phyloP scores from a whole-genome alignment of 768 basidiomycete species.

The Porphyrellus cyaneotinctus region DNA sequence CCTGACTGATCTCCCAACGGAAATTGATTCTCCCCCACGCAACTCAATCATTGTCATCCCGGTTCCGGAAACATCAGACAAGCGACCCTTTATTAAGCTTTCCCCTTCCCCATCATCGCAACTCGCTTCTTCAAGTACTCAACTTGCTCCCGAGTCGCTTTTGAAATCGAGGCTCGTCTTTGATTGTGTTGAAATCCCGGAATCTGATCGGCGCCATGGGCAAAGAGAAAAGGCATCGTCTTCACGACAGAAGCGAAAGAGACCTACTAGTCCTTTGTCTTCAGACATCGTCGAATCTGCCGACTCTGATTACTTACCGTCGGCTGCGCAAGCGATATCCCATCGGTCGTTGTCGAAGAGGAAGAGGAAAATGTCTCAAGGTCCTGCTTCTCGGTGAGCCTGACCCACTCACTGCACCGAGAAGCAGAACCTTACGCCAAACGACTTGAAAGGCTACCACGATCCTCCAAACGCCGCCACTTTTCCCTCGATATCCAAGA shows the following conservation, averaged over 20 bases:
- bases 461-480: neutral
- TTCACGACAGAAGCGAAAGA: slow-evolving; percentile 15
- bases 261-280: neutral
- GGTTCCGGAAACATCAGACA: neutral
- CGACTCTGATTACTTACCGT: neutral
- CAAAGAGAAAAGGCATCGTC: neutral
- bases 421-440: slow-evolving; percentile 28
- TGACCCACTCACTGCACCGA: slow-evolving; percentile 25
- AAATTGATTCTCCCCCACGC: slow-evolving; percentile 14
- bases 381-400: slow-evolving; percentile 32
- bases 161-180: slow-evolving; percentile 18
- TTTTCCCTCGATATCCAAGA: neutral
- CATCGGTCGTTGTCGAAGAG: slow-evolving; percentile 5
- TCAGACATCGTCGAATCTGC: neutral
- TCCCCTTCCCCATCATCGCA: neutral
- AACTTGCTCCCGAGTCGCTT: neutral
- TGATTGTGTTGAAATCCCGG: slow-evolving; percentile 22
- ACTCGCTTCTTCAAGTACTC: neutral
- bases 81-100: neutral
- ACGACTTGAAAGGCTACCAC: slow-evolving; percentile 22
- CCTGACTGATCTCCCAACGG: slow-evolving; percentile 30
- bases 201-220: slow-evolving; percentile 8
- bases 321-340: neutral
- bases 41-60: neutral
- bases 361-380: slow-evolving; percentile 17